Conservation (phyloP, 768 basidiomycete species). For the Austroboletus eburneus region DNA sequence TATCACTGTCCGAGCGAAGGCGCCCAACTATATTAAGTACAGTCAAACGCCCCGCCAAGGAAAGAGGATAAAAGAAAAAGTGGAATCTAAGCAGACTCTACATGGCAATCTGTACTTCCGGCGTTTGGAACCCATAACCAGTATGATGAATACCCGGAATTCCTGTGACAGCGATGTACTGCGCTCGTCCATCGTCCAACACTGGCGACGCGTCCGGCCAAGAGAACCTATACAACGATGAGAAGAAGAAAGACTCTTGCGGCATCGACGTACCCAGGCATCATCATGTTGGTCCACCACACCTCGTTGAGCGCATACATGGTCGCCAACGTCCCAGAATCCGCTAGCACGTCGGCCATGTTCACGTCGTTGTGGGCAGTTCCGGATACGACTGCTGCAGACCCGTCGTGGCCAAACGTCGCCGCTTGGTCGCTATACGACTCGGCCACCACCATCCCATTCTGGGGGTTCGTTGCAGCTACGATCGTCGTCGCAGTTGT, state of each 20-base stretch:
- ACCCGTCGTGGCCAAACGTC: neutral
- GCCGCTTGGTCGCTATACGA: neutral
- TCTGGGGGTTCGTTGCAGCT: slow-evolving; percentile 22
- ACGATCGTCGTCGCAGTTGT: neutral
- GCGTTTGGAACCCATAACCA: slow-evolving; percentile 17
- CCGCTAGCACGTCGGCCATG: slow-evolving; percentile 29
- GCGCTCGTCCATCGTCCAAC: slow-evolving; percentile 12
- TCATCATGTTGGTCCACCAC: slow-evolving; percentile 81
- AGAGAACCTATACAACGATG: slow-evolving; percentile 22
- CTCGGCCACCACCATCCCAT: too few species aligned
- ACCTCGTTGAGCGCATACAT: slow-evolving; percentile 69
- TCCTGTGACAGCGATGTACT: neutral
- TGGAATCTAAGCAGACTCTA: slow-evolving; percentile 1
- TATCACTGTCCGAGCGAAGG: too few species aligned
- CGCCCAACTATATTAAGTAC: too few species aligned
- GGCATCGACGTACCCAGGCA: slow-evolving; percentile 53
- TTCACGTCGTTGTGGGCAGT: slow-evolving; percentile 13
- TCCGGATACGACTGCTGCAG: neutral
- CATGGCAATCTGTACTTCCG: slow-evolving; percentile 25
- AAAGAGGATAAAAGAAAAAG: neutral
- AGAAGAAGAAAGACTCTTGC: neutral
- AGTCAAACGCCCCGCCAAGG: too few species aligned
- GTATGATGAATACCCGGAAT: slow-evolving; percentile 16
- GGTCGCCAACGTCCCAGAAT: slow-evolving; percentile 60
- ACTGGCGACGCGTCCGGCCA: slow-evolving; percentile 30